These are phyloP conservation scores for Wallacemonas sp. DNA, from an alignment of 208 protist genomes.

Conservation along the genomic window DNA sequence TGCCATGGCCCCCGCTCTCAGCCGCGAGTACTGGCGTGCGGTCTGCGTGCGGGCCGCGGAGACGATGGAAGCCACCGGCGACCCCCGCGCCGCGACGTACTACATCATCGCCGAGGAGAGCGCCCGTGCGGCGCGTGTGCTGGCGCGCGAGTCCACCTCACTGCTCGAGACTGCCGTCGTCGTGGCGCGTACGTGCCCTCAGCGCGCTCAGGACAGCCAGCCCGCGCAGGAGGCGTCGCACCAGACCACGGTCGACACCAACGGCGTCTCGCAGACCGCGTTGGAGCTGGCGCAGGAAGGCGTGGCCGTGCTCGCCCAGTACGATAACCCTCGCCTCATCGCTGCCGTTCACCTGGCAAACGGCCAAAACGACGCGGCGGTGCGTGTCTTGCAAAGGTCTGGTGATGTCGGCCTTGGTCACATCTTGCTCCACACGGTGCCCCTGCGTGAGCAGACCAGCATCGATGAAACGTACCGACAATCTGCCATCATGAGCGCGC, in stretches of 20 bases:
- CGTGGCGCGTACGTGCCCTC: conserved; percentile 67
- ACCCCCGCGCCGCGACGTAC: conserved; percentile 66
- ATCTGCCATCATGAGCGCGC: conserved; percentile 69
- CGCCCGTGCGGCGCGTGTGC: conserved; percentile 52
- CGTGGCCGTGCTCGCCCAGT: conserved; percentile 30
- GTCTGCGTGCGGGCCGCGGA: conserved; percentile 66
- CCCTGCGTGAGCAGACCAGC: conserved; percentile 72
- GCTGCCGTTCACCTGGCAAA: conserved; percentile 64
- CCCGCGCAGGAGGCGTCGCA: conserved; percentile 47
- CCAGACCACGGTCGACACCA: conserved; percentile 57
- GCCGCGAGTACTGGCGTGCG: conserved; percentile 83
- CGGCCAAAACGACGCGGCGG: conserved; percentile 68
- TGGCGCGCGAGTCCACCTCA: conserved; percentile 37
- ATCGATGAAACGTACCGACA: conserved; percentile 81
- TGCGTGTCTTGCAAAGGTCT: conserved; percentile 50
- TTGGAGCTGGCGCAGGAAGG: conserved; percentile 48
- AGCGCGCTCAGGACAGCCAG: conserved; percentile 34
- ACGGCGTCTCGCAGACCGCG: conserved; percentile 35
- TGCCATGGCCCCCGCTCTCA: conserved; percentile 81
- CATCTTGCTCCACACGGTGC: conserved; percentile 79
- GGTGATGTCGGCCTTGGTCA: conserved; percentile 72
- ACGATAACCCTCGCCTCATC: conserved; percentile 59
- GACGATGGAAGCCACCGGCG: conserved; percentile 68
- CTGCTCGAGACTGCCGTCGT: conserved; percentile 60
- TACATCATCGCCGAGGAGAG: conserved; percentile 83